These are phyloP conservation scores for Nemophila menziesii DNA, from an alignment of 257 asterid species.

Conservation along the genomic window DNA sequence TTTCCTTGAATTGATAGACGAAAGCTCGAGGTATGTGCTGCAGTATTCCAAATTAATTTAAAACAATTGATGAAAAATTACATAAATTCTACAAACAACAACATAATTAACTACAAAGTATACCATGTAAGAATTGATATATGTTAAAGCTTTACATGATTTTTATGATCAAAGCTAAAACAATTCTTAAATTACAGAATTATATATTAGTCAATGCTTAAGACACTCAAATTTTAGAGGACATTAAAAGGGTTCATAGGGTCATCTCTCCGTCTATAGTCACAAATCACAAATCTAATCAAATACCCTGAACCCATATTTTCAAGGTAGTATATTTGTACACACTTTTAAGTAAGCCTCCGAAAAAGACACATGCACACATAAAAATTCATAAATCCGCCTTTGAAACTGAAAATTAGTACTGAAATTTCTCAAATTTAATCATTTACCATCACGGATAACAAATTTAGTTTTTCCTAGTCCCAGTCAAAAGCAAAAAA, in stretches of 20 bases:
- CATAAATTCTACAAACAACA: neutral
- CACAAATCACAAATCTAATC: too few relatives aligned
- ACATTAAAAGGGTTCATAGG: too few relatives aligned
- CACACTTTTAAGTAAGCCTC: neutral
- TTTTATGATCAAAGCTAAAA: neutral
- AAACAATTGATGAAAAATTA: neutral
- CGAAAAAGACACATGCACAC: neutral
- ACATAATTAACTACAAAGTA: neutral
- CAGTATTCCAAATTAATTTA: neutral
- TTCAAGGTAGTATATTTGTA: neutral
- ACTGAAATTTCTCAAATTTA: too few relatives aligned
- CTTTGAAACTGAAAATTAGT: neutral
- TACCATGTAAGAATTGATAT: neutral
- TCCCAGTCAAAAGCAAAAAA: too few relatives aligned
- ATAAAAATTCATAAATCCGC: neutral
- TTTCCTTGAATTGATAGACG: slow-evolving; percentile 11
- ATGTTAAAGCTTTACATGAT: neutral
- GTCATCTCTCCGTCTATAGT: too few relatives aligned
- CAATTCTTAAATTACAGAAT: too few relatives aligned
- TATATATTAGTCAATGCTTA: too few relatives aligned
- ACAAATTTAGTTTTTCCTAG: too few relatives aligned
- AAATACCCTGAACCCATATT: neutral
- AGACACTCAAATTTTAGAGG: too few relatives aligned
- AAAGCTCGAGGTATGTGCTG: slow-evolving; percentile 23
- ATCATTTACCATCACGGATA: too few relatives aligned